Base-by-base conservation (phyloP, 495 filamentous ascomycete species). In the Hyaloscypha bicolor region DNA sequence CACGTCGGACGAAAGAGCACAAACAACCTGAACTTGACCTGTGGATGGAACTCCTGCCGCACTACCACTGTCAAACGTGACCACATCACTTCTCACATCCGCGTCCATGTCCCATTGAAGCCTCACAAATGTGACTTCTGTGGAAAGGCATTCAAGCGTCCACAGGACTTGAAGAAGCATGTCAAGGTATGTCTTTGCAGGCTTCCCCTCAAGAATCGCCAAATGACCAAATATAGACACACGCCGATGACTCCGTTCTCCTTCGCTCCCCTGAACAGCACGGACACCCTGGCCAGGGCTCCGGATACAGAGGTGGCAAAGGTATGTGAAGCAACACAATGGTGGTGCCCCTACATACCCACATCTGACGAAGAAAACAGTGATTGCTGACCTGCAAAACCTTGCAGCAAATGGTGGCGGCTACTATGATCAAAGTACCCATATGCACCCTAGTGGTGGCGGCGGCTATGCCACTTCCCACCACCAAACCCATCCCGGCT, bases 81-180 rank as follows among this genome's bases (percentile, higher is more conserved):
- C 73, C 96, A 99, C 76, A 99, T 99, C 81, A 99, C 96, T 42
- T 99, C 96, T 9, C 96, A 99, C 78, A 97, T 99, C 69, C 92
- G 96, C 56, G 96, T 98, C 45, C 96, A 99, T 76, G 95, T 99
- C 6, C 96, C 96, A 12, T 82, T 98, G 59, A 98, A 98, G 83
- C 96, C 96, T 51, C 95, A 99, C 81, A 97, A 97, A 77, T 99
- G 96, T 75, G 93, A 97, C 73, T 96, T 97, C 78, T 99, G 96
- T 75, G 92, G 92, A 72, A 99, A 99, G 83, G 92, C 93, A 9
- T 99, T 99, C 86, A 99, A 99, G 86, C 92, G 96, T 19, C 96
- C 96, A 31, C 95, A 99, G 79, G 96, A 99, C 81, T 76, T 99
- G 68, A 98, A 98, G 87, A 99, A 99, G 82, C 96, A 99, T 78